Evolutionary conservation across 169 alveolate species (phyloP).

Genomic region (Cardiosporidium cionae): DNA sequence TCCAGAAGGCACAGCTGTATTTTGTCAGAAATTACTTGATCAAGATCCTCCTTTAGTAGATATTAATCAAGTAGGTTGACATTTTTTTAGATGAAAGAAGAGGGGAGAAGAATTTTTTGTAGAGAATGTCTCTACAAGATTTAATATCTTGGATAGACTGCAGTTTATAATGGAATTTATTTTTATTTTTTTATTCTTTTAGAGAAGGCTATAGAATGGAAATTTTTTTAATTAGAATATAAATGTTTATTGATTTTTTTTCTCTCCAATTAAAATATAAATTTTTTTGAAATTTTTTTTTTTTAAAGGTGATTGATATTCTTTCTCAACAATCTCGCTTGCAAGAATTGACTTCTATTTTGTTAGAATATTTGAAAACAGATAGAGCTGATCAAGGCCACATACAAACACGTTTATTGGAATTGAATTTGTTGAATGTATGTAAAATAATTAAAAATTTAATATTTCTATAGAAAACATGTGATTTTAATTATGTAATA

Average conservation of each 20-base stretch:
- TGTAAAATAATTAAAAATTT: conserved; percentile 31
- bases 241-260: background rate
- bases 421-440: conserved; percentile 85
- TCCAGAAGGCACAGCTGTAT: conserved; percentile 44
- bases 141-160: too few species aligned
- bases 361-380: conserved; percentile 91
- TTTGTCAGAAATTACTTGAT: conserved; percentile 41
- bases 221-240: too few species aligned
- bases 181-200: background rate
- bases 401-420: conserved; percentile 95
- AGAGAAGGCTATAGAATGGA: too few species aligned
- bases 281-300: too few species aligned
- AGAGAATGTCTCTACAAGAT: too few species aligned
- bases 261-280: background rate
- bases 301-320: conserved; percentile 77
- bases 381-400: conserved; percentile 94
- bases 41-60: conserved; percentile 44
- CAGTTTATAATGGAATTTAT: too few species aligned
- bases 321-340: conserved; percentile 80
- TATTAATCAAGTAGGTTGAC: conserved; percentile 42
- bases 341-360: conserved; percentile 92
- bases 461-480: too few species aligned
- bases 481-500: too few species aligned
- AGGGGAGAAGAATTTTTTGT: too few species aligned
- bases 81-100: too few species aligned